Evolutionary conservation across 805 yeast species (phyloP).

Genomic region (Candida ulmi): DNA sequence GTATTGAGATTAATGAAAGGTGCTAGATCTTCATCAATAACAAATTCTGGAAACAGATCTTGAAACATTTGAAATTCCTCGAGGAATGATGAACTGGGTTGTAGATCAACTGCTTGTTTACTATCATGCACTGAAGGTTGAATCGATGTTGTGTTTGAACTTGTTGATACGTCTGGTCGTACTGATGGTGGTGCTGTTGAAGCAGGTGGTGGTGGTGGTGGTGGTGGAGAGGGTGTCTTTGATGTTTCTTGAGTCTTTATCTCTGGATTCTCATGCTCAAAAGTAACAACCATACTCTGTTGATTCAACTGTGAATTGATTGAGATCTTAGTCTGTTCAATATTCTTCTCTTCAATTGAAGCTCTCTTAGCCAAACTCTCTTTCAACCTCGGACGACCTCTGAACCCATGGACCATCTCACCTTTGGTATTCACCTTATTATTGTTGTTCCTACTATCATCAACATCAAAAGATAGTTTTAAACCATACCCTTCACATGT

Average conservation of each 20-base stretch:
- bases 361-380: conserved; percentile 27
- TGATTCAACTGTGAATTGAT: neutral
- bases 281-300: neutral
- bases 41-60: conserved; percentile 20
- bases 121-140: too few species aligned
- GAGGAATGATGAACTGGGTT: conserved; percentile 8
- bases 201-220: neutral
- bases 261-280: neutral
- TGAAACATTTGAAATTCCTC: conserved; percentile 23
- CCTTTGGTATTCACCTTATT: conserved; percentile 26
- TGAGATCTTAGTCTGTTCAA: neutral
- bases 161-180: too few species aligned
- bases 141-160: too few species aligned
- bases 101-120: neutral
- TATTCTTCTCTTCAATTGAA: neutral
- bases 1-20: conserved; percentile 8
- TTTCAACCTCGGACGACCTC: conserved; percentile 36
- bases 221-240: neutral
- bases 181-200: neutral
- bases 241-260: neutral
- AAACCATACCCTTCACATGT: conserved; percentile 47
- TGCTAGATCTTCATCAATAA: conserved; percentile 11
- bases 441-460: conserved; percentile 33
- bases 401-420: conserved; percentile 33
- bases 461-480: conserved; percentile 44